Evolutionary conservation across 371 early-diverging fungal species (phyloP), one percentile per base, ranked within the genome.

Genomic region (Mucor ambiguus): DNA sequence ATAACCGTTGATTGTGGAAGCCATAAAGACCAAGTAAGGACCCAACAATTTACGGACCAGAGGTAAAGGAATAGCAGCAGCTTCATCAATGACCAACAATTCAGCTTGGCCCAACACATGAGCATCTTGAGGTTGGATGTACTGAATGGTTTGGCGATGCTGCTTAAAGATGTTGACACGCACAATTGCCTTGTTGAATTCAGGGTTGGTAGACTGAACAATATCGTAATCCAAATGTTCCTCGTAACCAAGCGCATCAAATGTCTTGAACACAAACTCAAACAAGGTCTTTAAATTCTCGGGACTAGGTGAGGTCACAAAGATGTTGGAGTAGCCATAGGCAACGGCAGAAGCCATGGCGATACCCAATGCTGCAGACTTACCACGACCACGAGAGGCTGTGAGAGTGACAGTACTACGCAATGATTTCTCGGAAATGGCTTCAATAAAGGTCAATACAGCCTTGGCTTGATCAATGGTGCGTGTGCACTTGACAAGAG

Each of bases 1-100:
- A 80, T 99, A 99, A 58, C 99, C 99, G 74, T 97, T 96, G 72
- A 98, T 96, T 35, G 99, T 99, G 11, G 99, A 97, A 0, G 99
- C 95, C 95, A 99, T 96, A 68, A 99, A 96, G 16, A 98, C 95
- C 14, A 98, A 87, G 75, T 98, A 97, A 24, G 96, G 94, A 29
- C 97, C 97, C 64, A 99, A 77, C 30, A 99, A 86, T 35, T 89
- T 90, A 75, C 91, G 92, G 9, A 99, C 97, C 49, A 95, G 65
- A 7, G 99, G 94, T 60, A 98, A 80, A 41, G 99, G 99, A 77
- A 99, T 98, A 24, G 99, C 99, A 20, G 99, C 99, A 26, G 99
- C 99, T 85, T 99, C 99, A 79, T 99, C 99, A 76, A 99, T 97
- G 4, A 99, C 96, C 7, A 99, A 78, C 64, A 99, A 82, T 82